A percentile compares a stretch with the other conserved stretches of the same genome.
Evolutionary conservation across 257 asterid genomes (phyloP).

Genomic region (Ophiorrhiza pumila): DNA sequence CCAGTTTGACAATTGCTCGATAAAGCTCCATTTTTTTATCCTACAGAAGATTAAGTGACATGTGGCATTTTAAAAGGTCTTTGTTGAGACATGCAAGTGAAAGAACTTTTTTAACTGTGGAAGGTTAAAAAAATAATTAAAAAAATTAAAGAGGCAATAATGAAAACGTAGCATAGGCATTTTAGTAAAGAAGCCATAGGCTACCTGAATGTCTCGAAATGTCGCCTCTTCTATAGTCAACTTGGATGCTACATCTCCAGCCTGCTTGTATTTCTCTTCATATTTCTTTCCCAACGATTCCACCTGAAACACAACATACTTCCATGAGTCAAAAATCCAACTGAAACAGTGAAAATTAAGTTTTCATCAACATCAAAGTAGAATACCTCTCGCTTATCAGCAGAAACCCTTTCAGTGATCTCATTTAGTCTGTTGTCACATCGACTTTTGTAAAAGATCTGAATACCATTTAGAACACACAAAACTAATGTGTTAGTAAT

Average conservation of each 20-base stretch:
- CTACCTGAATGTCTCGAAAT: constrained; percentile 94
- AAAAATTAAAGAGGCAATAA: constrained; percentile 2
- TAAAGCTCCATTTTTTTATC: constrained; percentile 94
- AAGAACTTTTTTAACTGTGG: background rate
- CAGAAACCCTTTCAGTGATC: constrained; percentile 75
- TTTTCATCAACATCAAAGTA: constrained; percentile 16
- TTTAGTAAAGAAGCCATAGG: background rate
- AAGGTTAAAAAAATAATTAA: background rate
- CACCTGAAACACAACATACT: constrained; percentile 50
- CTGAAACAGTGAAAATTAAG: constrained; percentile 1
- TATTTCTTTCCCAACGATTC: constrained; percentile 79
- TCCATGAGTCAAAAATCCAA: constrained; percentile 15
- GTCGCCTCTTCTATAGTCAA: constrained; percentile 94
- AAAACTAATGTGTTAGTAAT: constrained; percentile 18
- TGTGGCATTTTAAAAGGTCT: constrained; percentile 1
- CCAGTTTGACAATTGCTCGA: constrained; percentile 74
- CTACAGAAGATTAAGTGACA: constrained; percentile 19
- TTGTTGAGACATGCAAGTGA: background rate
- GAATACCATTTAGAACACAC: constrained; percentile 29
- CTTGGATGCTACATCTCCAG: constrained; percentile 92
- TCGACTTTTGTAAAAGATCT: constrained; percentile 92
- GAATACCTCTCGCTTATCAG: constrained; percentile 81
- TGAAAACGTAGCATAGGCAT: background rate
- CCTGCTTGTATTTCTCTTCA: constrained; percentile 87
- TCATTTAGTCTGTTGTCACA: constrained; percentile 92